Conservation (phyloP, 345 rosid genomes). For the Camelina neglecta region DNA sequence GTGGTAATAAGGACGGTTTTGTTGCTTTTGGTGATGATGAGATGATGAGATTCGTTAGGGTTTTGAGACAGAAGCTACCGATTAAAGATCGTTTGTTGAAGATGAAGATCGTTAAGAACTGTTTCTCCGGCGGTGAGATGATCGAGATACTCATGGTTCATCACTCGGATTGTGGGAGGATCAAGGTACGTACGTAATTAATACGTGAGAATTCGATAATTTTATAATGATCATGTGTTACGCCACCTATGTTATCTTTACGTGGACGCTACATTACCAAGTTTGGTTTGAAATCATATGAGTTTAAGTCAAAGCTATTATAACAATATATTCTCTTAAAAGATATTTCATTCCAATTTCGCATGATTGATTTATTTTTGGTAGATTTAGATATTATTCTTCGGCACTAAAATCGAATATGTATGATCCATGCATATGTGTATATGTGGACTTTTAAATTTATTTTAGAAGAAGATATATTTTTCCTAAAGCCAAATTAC, state of each 20-base stretch:
- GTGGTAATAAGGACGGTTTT: conserved; percentile 42
- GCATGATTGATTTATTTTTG: not conserved
- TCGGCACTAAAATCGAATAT: not conserved
- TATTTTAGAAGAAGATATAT: not conserved
- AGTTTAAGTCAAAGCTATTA: not conserved
- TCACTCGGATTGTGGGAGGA: conserved; percentile 73
- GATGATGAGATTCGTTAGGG: conserved; percentile 52
- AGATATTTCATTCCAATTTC: not conserved
- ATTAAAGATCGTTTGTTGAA: conserved; percentile 82
- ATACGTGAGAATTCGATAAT: conserved; percentile 7
- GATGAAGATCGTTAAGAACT: conserved; percentile 88
- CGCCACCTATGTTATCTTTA: conserved; percentile 10
- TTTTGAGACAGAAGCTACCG: conserved; percentile 70
- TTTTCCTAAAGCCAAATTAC: no score
- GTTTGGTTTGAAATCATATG: not conserved
- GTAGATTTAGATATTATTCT: not conserved
- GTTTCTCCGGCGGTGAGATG: conserved; percentile 83
- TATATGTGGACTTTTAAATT: not conserved
- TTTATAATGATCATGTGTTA: conserved; percentile 20
- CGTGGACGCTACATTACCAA: conserved; percentile 12
- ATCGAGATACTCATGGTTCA: conserved; percentile 61
- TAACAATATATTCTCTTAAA: not conserved
- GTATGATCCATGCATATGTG: not conserved
- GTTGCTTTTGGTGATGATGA: conserved; percentile 53
- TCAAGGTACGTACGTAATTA: conserved; percentile 54